Evolutionary conservation across 352 stramenopile species (phyloP), one percentile per base, ranked within the genome.

Genomic region (Discostella stelligera): DNA sequence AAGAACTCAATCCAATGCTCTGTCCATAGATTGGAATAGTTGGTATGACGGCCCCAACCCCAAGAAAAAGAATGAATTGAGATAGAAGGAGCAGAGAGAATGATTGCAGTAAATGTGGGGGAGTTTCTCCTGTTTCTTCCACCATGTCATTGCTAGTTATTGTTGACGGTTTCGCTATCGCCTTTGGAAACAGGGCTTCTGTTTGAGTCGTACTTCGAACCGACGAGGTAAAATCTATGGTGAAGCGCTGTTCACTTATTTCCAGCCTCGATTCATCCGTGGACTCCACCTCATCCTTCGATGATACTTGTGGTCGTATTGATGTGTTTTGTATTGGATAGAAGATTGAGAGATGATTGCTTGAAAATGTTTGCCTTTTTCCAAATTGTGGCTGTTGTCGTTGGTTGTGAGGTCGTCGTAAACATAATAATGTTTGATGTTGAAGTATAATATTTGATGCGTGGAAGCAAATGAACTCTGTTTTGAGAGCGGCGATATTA

Each of bases 41-140:
- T 21, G 87, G 87, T 39, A 92, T 91, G 18, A 92, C 83, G 11
- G 84, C 87, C 21, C 87, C 87, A 30, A 92, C 87, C 41, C 87
- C 87, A 39, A 91, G 39, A 44, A 90, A 92, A 0, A 92, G 66
- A 2, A 92, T 41, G 60, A 90, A 87, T 74, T 92, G 86, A 20
- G 84, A 85, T n/a, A 83, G 39, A 16, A 92, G 63, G 0, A 92
- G 73, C 6, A 90, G 69, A 39, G 74, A 62, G 27, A 90, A 77
- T 41, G 84, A 75, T 53, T 76, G 56, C 0, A 80, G 41, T n/a
- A 74, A 39, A 11, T 65, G 20, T 20, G 68, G 44, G 8, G 74
- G 68, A 37, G 69, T 59, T 23, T 44, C 18, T 37, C 25, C 13
- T 21, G 23, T 48, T 16, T 20, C 37, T 39, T 41, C 54, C 32